Evolutionary conservation across 108 stramenopile genomes (phyloP), one percentile per base, ranked within the genome.

Genomic region (Pseudonitzschia multiseries): DNA sequence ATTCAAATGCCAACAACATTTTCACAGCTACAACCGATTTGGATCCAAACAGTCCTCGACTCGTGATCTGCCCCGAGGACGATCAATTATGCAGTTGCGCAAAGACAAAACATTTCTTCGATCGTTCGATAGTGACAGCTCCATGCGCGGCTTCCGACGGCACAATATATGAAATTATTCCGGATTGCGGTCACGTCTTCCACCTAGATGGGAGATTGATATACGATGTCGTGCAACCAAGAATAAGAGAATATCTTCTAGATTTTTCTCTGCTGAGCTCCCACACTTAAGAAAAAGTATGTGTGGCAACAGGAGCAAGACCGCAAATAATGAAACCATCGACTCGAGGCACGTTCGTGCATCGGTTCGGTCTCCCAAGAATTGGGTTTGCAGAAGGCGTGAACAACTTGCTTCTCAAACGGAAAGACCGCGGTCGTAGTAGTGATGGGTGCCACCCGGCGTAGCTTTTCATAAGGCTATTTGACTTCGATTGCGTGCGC

Each of bases 101-200:
- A 8, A 24, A 67, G 48, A 41, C 20, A 9, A 46, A 24, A 29
- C 14, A 3, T 2, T 67, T 48, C 26, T 67, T 67, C 22, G 27
- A 24, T 13, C 31, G 13, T 0, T 67, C 66, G 21, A 50, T 40
- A 9, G 64, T 14, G 24, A 33, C 36, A 18, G 4, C 36, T 36
- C 4, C 2, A 36, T 36, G 4, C 6, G 36, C 46, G 46, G 14
- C 46, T 48, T 14, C 46, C 8, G 12, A 18, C 46, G 31, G 31
- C 24, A 67, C 66, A 20, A 48, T 31, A 4, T 46, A 43, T 20
- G 12, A 67, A 50, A 48, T 26, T 2, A 51, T 67, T 27, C 66
- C 66, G 9, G 22, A 67, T 17, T 67, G 66, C 36, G 66, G 66
- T n/a, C 66, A 67, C 44, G 8, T 46, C 27, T 67, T 67, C 48